phyloP scores from a whole-genome alignment of 75 land plant species.

The Pseudotsuga menziesii region DNA sequence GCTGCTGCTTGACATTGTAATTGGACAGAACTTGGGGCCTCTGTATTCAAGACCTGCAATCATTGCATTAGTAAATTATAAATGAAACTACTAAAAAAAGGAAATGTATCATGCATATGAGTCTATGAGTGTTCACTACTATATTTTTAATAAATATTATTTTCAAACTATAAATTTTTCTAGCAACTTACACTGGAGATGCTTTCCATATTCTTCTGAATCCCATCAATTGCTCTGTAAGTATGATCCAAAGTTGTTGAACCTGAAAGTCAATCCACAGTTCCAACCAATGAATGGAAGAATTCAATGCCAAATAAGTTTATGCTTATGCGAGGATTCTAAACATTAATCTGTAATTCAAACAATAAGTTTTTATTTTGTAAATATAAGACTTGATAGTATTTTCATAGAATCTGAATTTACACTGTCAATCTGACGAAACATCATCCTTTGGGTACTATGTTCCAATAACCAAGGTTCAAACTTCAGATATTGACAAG shows the following conservation, averaged over 20 bases:
- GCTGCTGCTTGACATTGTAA: constrained; percentile 51
- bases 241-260: not conserved
- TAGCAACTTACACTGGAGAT: constrained; percentile 4
- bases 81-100: not conserved
- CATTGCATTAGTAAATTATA: not conserved
- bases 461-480: too few relatives aligned
- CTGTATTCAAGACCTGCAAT: constrained; percentile 3
- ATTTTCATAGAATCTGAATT: not conserved
- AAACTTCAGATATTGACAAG: too few relatives aligned
- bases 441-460: not conserved
- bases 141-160: not conserved
- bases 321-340: not conserved
- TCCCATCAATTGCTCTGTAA: not conserved
- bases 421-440: not conserved
- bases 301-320: not conserved
- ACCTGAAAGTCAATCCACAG: constrained; percentile 3
- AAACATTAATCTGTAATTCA: not conserved
- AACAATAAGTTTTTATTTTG: not conserved
- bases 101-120: not conserved
- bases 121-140: not conserved
- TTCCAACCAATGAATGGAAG: not conserved
- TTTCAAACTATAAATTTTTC: not conserved
- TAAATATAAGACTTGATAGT: not conserved
- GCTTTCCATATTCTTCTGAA: not conserved
- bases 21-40: constrained; percentile 1